phyloP scores from a whole-genome alignment of 768 basidiomycete species.

The Serendipita vermifera region DNA sequence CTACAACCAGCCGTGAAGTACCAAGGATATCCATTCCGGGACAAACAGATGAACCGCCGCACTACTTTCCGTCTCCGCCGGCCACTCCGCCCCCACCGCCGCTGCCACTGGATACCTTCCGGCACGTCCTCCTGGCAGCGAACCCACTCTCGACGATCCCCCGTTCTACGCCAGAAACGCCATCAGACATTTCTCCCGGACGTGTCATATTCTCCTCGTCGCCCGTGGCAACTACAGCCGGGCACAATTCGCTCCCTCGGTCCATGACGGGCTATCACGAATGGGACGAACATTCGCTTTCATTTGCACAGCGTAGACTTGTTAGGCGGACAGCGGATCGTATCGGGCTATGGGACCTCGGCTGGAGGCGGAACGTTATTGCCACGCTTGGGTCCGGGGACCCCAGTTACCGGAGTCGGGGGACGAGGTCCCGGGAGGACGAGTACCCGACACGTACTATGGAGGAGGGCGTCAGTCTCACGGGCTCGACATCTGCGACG shows the following conservation, averaged over 20 bases:
- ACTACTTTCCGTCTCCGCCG: constrained; percentile 15
- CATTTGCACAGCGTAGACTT: constrained; percentile 46
- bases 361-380: constrained; percentile 46
- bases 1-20: constrained; percentile 25
- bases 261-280: background rate
- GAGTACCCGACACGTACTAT: too few species aligned
- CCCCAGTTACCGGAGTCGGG: too few species aligned
- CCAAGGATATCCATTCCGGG: constrained; percentile 1
- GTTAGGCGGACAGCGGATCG: constrained; percentile 50
- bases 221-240: background rate
- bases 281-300: constrained; percentile 48
- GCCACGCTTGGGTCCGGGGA: constrained; percentile 1
- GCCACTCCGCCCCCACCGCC: background rate
- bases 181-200: background rate
- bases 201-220: background rate
- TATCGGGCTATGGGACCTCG: constrained; percentile 58
- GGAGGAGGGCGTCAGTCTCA: too few species aligned
- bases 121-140: background rate
- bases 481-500: constrained; percentile 13
- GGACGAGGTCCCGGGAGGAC: constrained; percentile 51
- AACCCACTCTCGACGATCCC: constrained; percentile 1
- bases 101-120: background rate
- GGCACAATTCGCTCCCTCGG: background rate
- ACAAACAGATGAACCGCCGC: constrained; percentile 21
- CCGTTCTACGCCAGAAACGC: background rate